These are phyloP conservation scores for Linum tenue DNA, from an alignment of 345 rosid genomes.

Conservation along the genomic window DNA sequence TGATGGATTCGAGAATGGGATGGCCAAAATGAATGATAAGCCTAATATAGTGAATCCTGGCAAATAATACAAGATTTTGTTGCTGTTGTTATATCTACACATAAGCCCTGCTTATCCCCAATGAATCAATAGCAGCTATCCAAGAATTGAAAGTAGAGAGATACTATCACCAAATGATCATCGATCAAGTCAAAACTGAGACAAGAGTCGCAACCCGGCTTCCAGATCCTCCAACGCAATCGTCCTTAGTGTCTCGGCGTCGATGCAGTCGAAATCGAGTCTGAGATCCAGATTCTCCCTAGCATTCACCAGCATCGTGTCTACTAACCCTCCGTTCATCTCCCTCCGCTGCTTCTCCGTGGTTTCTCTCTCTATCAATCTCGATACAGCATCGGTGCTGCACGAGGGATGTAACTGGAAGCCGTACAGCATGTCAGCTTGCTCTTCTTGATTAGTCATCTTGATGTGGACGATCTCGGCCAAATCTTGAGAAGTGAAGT, in stretches of 20 bases:
- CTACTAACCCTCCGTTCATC: conserved; percentile 89
- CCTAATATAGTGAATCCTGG: neutral
- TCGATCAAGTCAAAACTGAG: conserved; percentile 13
- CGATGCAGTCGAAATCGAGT: conserved; percentile 72
- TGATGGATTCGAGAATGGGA: neutral
- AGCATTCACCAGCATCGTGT: conserved; percentile 76
- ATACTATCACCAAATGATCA: neutral
- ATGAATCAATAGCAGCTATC: neutral
- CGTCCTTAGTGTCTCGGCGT: conserved; percentile 55
- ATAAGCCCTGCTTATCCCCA: neutral
- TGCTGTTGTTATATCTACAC: neutral
- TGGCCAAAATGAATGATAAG: neutral
- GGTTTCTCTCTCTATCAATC: conserved; percentile 54
- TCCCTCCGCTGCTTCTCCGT: conserved; percentile 82
- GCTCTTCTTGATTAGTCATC: conserved; percentile 66
- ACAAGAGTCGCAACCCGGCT: conserved; percentile 50
- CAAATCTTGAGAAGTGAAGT: conserved; percentile 62
- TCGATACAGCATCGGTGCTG: conserved; percentile 50
- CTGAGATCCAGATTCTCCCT: conserved; percentile 84
- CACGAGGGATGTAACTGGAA: conserved; percentile 62
- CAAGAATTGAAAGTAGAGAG: too few species aligned
- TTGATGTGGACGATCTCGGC: conserved; percentile 75
- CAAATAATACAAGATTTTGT: neutral
- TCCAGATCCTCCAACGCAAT: conserved; percentile 65
- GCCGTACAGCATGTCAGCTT: conserved; percentile 49